Base-by-base conservation (phyloP, 169 alveolate species). In the Babesia caballi region DNA sequence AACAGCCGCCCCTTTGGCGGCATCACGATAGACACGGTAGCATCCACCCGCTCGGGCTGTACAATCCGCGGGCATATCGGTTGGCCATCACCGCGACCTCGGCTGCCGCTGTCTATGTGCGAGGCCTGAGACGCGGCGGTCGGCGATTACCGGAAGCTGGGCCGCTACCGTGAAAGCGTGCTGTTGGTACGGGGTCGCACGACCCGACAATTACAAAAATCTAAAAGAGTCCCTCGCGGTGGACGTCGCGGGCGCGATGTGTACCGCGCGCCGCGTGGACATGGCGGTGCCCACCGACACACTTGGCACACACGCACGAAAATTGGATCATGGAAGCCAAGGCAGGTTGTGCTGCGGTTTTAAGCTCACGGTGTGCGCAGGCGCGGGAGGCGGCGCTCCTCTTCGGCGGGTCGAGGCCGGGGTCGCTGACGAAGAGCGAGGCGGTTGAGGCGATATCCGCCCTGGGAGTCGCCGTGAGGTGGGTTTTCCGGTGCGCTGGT, bases 381-480 rank as follows among this genome's bases (percentile, higher is more conserved):
- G 50, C 36, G 41, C 38, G 5, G 1, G 73, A 63, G 21, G 73
- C 73, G n/a, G 60, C 60, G 15, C 53, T 49, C 30, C 73, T 63
- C 60, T 63, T 63, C 60, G 73, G 61, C 15, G 50, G 40, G 12
- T 6, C 46, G 44, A 23, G n/a, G 36, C 38, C 5, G 6, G 47
- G 41, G 4, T 36, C 21, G 19, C 28, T 63, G 25, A 17, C 49
- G 7, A 63, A 33, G 50, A 15, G 21, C 11, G 52, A 63, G 25
- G 73, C 73, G 6, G 30, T 63, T 6, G 60, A 63, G 33, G 50
- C 38, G 9, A 30, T 63, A 0, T 63, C 73, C 1, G 73, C 73
- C 19, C 8, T 47, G 36, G 73, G 73, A n/a, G 21, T 63, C 5
- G 58, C 63, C 4, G 63, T 63, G 2, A 63, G 60, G 73, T 63